Conservation (phyloP, 1,284 basidiomycete genomes). For the Fomitopsis palustris region DNA sequence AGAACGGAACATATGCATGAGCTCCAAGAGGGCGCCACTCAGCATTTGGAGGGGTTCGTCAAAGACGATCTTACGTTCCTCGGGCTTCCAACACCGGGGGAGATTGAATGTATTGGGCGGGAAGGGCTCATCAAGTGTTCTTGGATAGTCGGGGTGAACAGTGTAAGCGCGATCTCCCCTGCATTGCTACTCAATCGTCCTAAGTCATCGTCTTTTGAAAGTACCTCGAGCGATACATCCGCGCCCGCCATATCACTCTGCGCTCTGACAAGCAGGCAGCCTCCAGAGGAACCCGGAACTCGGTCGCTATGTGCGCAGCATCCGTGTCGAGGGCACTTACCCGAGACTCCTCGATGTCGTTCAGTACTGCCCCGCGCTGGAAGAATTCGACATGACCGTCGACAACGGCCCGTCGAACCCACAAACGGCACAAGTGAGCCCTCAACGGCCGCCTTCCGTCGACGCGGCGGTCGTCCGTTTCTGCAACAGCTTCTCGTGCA, state of each 20-base stretch:
- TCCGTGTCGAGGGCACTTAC: slow-evolving; percentile 35
- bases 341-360: slow-evolving; percentile 26
- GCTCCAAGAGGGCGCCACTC: background rate
- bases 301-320: slow-evolving; percentile 33
- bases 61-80: background rate
- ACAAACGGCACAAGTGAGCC: slow-evolving; percentile 1
- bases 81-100: background rate
- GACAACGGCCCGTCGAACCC: slow-evolving; percentile 26
- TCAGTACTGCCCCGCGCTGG: slow-evolving; percentile 28
- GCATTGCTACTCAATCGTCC: no score
- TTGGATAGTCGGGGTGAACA: background rate
- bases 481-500: slow-evolving; percentile 34
- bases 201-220: no score
- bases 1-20: background rate
- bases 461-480: slow-evolving; percentile 34
- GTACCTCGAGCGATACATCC: no score
- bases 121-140: background rate
- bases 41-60: background rate
- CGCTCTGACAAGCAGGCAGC: slow-evolving; percentile 33
- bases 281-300: slow-evolving; percentile 35
- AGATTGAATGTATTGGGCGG: background rate
- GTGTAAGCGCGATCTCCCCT: background rate
- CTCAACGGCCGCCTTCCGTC: slow-evolving; percentile 1
- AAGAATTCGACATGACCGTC: slow-evolving; percentile 42
- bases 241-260: slow-evolving; percentile 30